Percentiles rank a stretch among this genome's conserved stretches.
These are phyloP conservation scores for Penicillium sp. DNA, from an alignment of 2,329 filamentous ascomycete genomes.

Conservation along the genomic window DNA sequence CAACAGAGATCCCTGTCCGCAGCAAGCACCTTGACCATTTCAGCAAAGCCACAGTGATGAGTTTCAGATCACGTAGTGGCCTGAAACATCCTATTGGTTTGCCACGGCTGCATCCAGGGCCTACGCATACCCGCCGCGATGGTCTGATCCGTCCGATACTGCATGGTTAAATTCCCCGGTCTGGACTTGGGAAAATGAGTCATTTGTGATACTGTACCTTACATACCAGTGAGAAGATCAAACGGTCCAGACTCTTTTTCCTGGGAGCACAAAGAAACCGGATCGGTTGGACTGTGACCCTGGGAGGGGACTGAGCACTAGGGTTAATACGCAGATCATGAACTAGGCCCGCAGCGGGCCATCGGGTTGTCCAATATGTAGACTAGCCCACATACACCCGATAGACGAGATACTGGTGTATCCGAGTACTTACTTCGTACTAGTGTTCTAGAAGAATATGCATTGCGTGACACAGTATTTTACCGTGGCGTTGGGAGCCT, in stretches of 20 bases:
- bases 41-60: conserved; percentile 7
- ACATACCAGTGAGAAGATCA: neutral
- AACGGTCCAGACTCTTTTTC: neutral
- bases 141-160: conserved; percentile 7
- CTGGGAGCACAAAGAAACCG: neutral
- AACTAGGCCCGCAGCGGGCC: neutral
- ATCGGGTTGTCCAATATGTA: neutral
- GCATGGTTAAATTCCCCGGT: neutral
- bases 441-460: conserved; percentile 2
- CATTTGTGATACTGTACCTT: conserved; percentile 2
- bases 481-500: neutral
- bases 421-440: neutral
- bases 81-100: neutral
- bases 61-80: conserved; percentile 6
- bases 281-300: conserved; percentile 1
- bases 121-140: neutral
- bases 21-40: neutral
- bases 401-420: neutral
- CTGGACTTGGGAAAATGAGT: conserved; percentile 5
- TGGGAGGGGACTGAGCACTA: conserved; percentile 9
- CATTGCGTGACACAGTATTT: conserved; percentile 8
- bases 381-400: neutral
- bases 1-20: conserved; percentile 7
- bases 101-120: conserved; percentile 1
- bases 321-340: conserved; percentile 7